Conservation (phyloP, 495 filamentous ascomycete genomes). For the Neurospora sp. region DNA sequence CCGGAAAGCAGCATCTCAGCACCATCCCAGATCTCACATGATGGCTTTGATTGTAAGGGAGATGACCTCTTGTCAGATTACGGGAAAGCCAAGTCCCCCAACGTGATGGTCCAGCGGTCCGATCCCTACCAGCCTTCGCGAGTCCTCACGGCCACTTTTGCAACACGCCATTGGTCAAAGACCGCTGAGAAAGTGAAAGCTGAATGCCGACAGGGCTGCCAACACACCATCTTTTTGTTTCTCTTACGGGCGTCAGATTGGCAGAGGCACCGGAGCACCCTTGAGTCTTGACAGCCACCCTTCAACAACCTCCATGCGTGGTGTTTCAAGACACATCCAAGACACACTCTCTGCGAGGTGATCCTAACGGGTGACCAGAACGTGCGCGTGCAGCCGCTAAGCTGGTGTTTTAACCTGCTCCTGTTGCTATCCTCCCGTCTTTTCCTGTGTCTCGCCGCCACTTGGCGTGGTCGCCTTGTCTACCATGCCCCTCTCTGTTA, state of each 20-base stretch:
- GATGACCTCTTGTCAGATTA: not conserved
- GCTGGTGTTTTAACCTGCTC: not conserved
- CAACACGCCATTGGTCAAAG: not conserved
- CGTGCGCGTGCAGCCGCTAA: not conserved
- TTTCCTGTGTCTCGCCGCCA: not conserved
- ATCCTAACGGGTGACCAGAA: not conserved
- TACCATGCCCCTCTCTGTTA: not conserved
- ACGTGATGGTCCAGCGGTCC: not conserved
- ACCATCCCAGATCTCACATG: not conserved
- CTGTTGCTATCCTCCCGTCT: not conserved
- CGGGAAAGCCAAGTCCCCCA: not conserved
- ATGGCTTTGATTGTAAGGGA: not conserved
- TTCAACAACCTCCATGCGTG: not conserved
- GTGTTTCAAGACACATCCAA: not conserved
- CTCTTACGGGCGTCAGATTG: not conserved
- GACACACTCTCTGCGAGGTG: not conserved
- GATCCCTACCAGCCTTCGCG: not conserved
- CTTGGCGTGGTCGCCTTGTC: not conserved
- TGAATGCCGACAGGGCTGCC: not conserved
- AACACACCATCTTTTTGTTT: not conserved
- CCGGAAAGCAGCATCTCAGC: not conserved
- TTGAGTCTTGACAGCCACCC: not conserved
- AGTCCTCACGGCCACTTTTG: not conserved
- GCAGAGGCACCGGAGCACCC: not conserved
- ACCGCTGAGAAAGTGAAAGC: not conserved